Conservation (phyloP, 345 rosid genomes). For the Geranium brycei region DNA sequence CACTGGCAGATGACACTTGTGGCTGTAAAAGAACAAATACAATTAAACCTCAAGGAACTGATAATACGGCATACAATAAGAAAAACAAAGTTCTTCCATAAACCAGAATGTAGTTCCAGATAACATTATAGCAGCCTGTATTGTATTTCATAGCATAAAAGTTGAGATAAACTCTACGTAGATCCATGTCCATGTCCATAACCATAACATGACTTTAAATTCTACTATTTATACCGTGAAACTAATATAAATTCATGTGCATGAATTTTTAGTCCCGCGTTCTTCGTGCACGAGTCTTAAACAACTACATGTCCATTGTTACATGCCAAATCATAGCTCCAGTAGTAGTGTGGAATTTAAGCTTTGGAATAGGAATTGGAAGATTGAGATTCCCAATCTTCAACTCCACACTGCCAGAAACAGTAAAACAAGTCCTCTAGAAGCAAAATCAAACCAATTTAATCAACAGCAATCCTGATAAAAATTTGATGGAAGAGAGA, state of each 20-base stretch:
- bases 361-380: neutral
- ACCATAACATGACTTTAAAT: neutral
- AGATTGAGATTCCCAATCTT: neutral
- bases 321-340: too few species aligned
- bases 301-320: too few species aligned
- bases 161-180: neutral
- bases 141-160: neutral
- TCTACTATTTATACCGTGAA: neutral
- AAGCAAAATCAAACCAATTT: neutral
- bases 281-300: neutral
- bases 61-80: neutral
- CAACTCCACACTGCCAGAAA: neutral
- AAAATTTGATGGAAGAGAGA: slow-evolving; percentile 1
- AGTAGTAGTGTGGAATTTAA: too few species aligned
- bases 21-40: slow-evolving; percentile 36
- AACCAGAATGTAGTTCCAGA: neutral
- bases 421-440: neutral
- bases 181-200: neutral
- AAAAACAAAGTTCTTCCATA: neutral
- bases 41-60: neutral
- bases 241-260: neutral
- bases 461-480: neutral
- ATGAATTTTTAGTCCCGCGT: neutral
- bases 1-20: slow-evolving; percentile 78
- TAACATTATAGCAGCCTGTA: neutral